A percentile compares a stretch with the other conserved stretches of the same genome.
Conservation (phyloP, 1,284 basidiomycete genomes). For the Vanrija sp. region DNA sequence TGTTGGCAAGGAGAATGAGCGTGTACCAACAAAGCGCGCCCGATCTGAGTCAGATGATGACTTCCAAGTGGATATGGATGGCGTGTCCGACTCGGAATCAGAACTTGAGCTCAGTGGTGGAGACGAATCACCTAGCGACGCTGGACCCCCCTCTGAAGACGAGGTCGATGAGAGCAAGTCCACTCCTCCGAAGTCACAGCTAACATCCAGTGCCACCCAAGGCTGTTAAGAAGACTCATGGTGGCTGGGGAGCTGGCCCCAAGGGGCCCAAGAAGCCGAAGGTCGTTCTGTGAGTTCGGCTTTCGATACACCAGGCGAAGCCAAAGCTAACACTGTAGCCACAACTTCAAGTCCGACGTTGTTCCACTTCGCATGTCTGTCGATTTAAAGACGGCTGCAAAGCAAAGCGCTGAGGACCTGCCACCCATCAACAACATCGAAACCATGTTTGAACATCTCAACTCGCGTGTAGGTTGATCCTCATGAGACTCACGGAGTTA, state of each 20-base stretch:
- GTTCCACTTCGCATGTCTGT: constrained; percentile 17
- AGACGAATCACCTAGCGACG: neutral
- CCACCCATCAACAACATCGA: constrained; percentile 81
- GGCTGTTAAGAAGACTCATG: constrained; percentile 23
- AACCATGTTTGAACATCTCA: constrained; percentile 78
- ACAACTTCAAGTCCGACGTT: constrained; percentile 27
- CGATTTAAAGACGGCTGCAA: constrained; percentile 23
- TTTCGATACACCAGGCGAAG: neutral
- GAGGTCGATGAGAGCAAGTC: no score
- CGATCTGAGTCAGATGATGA: constrained; percentile 18
- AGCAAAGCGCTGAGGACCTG: constrained; percentile 42
- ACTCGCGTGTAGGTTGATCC: constrained; percentile 25
- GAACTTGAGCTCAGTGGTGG: constrained; percentile 1
- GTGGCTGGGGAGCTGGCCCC: constrained; percentile 26
- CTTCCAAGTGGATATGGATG: constrained; percentile 28
- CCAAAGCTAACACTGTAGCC: constrained; percentile 11
- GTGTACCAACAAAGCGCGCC: neutral
- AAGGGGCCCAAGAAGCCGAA: constrained; percentile 28
- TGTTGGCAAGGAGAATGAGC: neutral
- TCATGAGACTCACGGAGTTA: neutral
- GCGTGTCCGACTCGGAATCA: constrained; percentile 7
- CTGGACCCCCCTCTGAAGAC: constrained; percentile 39
- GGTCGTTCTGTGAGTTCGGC: constrained; percentile 27
- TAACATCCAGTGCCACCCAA: neutral
- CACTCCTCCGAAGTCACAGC: no score